Base-by-base conservation (phyloP, 2,329 filamentous ascomycete species). In the Sclerotinia nivalis region DNA sequence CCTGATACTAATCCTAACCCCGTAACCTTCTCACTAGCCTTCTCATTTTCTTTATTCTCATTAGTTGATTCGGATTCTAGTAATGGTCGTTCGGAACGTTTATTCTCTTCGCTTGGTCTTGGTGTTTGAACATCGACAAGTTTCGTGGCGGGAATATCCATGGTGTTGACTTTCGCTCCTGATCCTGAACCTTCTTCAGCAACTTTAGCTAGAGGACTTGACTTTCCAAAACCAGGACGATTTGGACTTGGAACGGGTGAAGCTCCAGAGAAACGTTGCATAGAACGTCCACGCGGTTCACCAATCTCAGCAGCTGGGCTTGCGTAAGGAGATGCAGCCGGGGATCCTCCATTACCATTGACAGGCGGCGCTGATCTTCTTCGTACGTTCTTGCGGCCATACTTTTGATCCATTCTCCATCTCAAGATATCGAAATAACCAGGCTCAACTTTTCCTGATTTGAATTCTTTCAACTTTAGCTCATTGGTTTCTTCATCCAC, bases 361-460 rank as follows among this genome's bases (percentile, higher is more conserved):
- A 68, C 58, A 9, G 74, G 76, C 54, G 68, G 82, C 74, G 82
- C 81, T 1, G 88, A 89, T 73, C 81, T 85, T 71, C 88, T 84
- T 79, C 86, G 86, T 18, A 45, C 66, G 80, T 81, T 54, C 80
- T 81, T 79, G 47, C 85, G 86, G 61, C 95, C 95, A 79, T 96
- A 91, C 83, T 97, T 98, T 80, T 98, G 95, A 79, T 99, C 96
- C 82, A 91, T 90, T 78, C 96, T 90, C 93, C 96, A 98, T 75
- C 96, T 88, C 76, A 99, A 83, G 77, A 99, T 97, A 78, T 97
- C 95, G 78, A 99, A 89, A 80, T 98, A 99, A 37, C 90, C 86
- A 28, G 96, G 96, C 81, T 98, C 95, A 68, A 97, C 92, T 68
- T 93, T 93, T 74, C 91, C 88, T 66, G 90, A 87, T 84, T 93